phyloP scores from a whole-genome alignment of 1,284 basidiomycete genomes.

The Cutaneotrichosporon sp. region DNA sequence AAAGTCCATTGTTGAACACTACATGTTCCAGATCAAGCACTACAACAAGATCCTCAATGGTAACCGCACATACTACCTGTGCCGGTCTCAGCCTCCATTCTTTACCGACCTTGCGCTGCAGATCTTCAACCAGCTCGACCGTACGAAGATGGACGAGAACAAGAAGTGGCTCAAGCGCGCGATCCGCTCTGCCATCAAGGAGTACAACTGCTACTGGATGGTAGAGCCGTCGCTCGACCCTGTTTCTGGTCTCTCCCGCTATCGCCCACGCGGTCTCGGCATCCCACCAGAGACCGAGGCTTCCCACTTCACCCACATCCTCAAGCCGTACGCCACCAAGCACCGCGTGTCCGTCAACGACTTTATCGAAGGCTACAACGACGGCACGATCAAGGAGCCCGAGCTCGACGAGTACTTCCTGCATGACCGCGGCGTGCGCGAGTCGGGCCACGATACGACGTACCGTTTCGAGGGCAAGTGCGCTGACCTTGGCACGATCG shows the following conservation, averaged over 20 bases:
- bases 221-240: conserved; percentile 86
- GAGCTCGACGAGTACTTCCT: conserved; percentile 93
- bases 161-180: conserved; percentile 88
- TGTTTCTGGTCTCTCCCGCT: conserved; percentile 88
- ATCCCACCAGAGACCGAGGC: conserved; percentile 98
- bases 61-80: conserved; percentile 64
- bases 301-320: conserved; percentile 92
- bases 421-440: conserved; percentile 90
- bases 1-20: conserved; percentile 96
- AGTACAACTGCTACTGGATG: conserved; percentile 97
- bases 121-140: conserved; percentile 92
- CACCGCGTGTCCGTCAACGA: conserved; percentile 93
- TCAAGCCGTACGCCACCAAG: conserved; percentile 89
- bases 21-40: conserved; percentile 97
- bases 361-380: conserved; percentile 94
- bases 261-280: conserved; percentile 87
- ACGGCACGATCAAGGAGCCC: conserved; percentile 75
- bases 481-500: conserved; percentile 90
- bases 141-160: conserved; percentile 73
- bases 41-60: conserved; percentile 68
- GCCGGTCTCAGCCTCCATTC: conserved; percentile 95
- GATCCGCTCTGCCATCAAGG: conserved; percentile 94
- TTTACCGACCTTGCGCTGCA: conserved; percentile 97
- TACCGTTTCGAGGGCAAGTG: conserved; percentile 93
- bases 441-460: conserved; percentile 94